These are phyloP conservation scores for Pythium apleroticum DNA, from an alignment of 352 stramenopile genomes.

Conservation along the genomic window DNA sequence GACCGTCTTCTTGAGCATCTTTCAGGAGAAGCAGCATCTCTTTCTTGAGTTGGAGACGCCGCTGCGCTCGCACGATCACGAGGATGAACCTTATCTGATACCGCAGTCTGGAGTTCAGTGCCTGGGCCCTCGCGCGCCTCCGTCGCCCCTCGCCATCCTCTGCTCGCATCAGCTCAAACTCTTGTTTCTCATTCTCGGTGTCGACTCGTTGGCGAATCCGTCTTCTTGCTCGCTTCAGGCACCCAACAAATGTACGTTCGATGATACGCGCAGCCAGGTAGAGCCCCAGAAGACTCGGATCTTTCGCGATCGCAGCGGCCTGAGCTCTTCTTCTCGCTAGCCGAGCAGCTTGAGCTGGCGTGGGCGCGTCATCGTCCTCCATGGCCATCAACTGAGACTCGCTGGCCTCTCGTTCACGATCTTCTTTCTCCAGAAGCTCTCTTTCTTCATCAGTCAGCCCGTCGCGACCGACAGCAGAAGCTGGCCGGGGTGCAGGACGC, in stretches of 20 bases:
- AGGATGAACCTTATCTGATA: constrained; percentile 39
- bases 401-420: constrained; percentile 26
- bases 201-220: constrained; percentile 9
- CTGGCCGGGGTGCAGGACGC: constrained; percentile 11
- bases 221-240: constrained; percentile 8
- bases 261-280: constrained; percentile 40
- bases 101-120: constrained; percentile 25
- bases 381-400: constrained; percentile 31
- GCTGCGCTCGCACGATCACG: constrained; percentile 32
- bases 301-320: neutral
- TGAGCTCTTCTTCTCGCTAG: constrained; percentile 16
- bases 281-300: constrained; percentile 24
- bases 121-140: constrained; percentile 13
- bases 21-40: constrained; percentile 36
- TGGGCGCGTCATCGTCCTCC: constrained; percentile 38
- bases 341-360: constrained; percentile 22
- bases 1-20: constrained; percentile 41
- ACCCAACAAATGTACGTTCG: constrained; percentile 28
- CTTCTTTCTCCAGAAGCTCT: constrained; percentile 5
- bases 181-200: constrained; percentile 1
- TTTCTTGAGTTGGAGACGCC: constrained; percentile 40
- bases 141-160: constrained; percentile 1
- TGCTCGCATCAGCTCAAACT: neutral
- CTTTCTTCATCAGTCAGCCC: neutral
- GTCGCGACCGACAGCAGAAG: neutral